phyloP scores from a whole-genome alignment of 177 flowering plant genomes.

The Tripterygium wilfordii region DNA sequence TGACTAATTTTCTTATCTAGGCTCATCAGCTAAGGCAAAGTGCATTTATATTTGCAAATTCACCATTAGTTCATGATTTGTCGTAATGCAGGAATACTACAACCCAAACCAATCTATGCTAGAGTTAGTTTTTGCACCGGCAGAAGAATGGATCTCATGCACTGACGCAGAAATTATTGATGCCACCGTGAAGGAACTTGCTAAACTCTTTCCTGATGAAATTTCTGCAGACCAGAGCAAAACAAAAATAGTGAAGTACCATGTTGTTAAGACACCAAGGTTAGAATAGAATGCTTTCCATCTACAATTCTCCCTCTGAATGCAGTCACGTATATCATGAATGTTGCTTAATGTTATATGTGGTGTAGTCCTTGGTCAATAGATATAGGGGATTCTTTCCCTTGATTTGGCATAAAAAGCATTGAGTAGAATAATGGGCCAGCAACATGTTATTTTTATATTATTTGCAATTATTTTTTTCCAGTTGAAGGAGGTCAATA shows the following conservation, averaged over 20 bases:
- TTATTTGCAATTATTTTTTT: no score
- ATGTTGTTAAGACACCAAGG: conserved; percentile 96
- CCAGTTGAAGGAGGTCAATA: no score
- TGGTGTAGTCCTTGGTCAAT: no score
- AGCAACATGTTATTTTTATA: no score
- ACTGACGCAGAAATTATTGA: conserved; percentile 87
- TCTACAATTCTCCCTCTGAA: neutral
- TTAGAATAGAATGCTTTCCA: conserved; percentile 16
- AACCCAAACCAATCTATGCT: conserved; percentile 86
- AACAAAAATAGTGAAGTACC: conserved; percentile 92
- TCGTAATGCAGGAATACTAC: conserved; percentile 73
- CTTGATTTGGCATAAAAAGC: no score
- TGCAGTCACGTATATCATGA: neutral
- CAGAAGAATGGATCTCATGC: conserved; percentile 90
- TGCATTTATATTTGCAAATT: no score
- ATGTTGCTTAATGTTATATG: neutral
- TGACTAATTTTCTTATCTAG: no score
- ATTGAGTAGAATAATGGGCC: no score
- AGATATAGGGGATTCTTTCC: no score
- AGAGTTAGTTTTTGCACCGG: conserved; percentile 98
- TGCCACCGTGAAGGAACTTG: conserved; percentile 92
- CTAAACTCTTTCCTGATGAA: conserved; percentile 91
- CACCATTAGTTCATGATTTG: neutral
- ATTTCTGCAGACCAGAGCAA: conserved; percentile 94
- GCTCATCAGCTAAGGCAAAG: no score